A percentile compares a stretch with the other conserved stretches of the same genome.
These are phyloP conservation scores for Tanacetum coccineum DNA, from an alignment of 129 eudicot species.

Conservation along the genomic window DNA sequence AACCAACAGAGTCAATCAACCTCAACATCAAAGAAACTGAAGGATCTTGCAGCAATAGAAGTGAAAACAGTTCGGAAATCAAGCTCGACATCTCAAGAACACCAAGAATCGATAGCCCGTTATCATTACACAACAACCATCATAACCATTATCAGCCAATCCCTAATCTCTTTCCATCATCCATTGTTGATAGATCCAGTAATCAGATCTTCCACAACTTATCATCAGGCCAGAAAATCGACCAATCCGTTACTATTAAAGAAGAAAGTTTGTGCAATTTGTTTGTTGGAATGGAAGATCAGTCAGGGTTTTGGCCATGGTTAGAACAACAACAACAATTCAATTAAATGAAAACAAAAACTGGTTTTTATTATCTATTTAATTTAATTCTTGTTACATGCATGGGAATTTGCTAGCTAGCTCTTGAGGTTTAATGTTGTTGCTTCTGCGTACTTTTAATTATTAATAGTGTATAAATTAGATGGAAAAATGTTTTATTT, in stretches of 20 bases:
- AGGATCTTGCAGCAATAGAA: constrained; percentile 76
- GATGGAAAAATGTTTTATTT: neutral
- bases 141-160: constrained; percentile 17
- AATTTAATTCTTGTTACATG: constrained; percentile 15
- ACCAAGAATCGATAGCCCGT: constrained; percentile 45
- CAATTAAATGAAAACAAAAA: constrained; percentile 35
- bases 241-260: constrained; percentile 43
- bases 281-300: constrained; percentile 80
- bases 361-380: neutral
- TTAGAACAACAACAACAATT: constrained; percentile 75
- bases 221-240: constrained; percentile 31
- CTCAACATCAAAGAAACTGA: constrained; percentile 82
- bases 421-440: neutral
- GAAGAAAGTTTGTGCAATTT: constrained; percentile 80
- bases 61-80: constrained; percentile 92
- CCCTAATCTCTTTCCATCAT: constrained; percentile 45
- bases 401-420: neutral
- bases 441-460: constrained; percentile 3
- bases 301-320: constrained; percentile 96
- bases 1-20: constrained; percentile 81
- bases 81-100: constrained; percentile 66
- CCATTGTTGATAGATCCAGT: constrained; percentile 32
- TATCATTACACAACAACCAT: constrained; percentile 27
- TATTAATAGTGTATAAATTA: constrained; percentile 18
- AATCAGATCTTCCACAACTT: constrained; percentile 43